Conservation (phyloP, 345 rosid genomes). For the Eucalyptus grandis region DNA sequence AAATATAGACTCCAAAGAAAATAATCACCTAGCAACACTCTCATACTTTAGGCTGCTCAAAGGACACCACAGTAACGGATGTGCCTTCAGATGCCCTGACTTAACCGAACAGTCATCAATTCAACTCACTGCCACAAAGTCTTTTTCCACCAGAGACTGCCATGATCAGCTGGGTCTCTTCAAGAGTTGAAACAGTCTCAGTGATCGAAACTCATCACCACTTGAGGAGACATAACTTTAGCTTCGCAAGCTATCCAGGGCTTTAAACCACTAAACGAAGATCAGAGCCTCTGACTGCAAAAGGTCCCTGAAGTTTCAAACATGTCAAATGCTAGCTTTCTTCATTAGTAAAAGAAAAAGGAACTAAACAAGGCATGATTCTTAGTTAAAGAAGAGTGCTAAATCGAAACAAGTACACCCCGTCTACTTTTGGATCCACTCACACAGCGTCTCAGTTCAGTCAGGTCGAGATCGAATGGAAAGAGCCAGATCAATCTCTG, state of each 20-base stretch:
- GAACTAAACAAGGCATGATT: not conserved
- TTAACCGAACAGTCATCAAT: not conserved
- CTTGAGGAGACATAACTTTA: not conserved
- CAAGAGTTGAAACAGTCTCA: not conserved
- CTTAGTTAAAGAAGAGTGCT: not conserved
- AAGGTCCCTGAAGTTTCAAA: not conserved
- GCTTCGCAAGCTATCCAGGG: not conserved
- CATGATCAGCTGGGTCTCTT: not conserved
- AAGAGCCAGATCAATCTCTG: not conserved
- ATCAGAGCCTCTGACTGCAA: not conserved
- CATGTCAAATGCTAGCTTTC: not conserved
- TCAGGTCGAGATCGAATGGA: not conserved
- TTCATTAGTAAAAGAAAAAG: not conserved
- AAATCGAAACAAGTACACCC: not conserved
- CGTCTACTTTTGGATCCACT: not conserved
- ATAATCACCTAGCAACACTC: not conserved
- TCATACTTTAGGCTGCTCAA: not conserved
- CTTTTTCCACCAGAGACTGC: too few species aligned
- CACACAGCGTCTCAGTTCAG: not conserved
- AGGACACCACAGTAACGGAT: not conserved
- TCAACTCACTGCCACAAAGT: not conserved
- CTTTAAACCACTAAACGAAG: not conserved
- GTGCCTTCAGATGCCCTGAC: not conserved
- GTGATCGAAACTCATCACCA: not conserved
- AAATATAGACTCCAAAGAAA: not conserved